These are phyloP conservation scores for Rhododendron henanense DNA, from an alignment of 148 eudicot species.

Conservation along the genomic window DNA sequence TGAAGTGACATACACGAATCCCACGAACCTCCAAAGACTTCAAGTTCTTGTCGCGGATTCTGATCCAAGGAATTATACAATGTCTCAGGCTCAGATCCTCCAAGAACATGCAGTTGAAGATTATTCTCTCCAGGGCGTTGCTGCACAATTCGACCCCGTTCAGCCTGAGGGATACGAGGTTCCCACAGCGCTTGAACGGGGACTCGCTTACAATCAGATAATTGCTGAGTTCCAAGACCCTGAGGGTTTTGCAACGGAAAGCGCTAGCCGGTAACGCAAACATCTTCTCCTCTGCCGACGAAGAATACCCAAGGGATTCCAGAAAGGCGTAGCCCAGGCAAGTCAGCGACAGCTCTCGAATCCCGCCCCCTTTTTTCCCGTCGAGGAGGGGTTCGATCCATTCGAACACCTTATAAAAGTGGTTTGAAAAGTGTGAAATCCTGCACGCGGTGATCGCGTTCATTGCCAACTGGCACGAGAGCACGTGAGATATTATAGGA, in stretches of 20 bases:
- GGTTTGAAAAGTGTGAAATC: not conserved
- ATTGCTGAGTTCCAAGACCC: not conserved
- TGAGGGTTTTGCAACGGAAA: not conserved
- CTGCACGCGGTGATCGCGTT: not conserved
- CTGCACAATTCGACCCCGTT: not conserved
- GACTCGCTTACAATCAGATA: not conserved
- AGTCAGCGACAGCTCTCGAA: not conserved
- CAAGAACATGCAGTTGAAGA: not conserved
- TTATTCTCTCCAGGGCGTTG: not conserved
- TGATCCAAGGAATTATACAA: not conserved
- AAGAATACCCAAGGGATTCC: not conserved
- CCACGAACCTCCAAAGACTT: not conserved
- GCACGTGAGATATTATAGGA: not conserved
- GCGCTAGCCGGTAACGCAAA: not conserved
- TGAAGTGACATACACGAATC: not conserved
- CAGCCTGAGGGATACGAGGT: not conserved
- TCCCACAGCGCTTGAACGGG: not conserved
- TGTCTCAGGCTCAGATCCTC: not conserved
- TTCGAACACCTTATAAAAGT: not conserved
- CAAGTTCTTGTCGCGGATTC: not conserved
- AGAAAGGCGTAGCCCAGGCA: not conserved
- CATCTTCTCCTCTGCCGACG: not conserved
- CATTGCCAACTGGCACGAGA: not conserved
- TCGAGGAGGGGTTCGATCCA: not conserved
- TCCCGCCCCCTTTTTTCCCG: not conserved